Conservation (phyloP, 495 filamentous ascomycete species). For the Trichoderma parareesei region DNA sequence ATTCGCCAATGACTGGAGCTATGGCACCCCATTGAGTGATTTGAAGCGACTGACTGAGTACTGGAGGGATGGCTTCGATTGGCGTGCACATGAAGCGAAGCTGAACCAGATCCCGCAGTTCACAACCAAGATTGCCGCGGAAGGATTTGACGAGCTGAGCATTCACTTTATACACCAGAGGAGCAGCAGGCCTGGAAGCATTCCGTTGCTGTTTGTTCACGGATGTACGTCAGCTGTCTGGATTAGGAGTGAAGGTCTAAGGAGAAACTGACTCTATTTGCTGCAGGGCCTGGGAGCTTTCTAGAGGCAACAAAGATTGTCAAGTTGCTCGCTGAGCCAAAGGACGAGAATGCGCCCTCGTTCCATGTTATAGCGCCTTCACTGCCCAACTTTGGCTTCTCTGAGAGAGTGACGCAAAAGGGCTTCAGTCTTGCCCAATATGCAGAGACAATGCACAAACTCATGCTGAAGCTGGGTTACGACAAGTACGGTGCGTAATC, state of each 20-base stretch:
- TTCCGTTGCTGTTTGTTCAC: conserved; percentile 50
- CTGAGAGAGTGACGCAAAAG: conserved; percentile 32
- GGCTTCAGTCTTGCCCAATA: conserved; percentile 52
- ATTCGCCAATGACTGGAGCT: conserved; percentile 24
- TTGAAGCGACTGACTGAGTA: conserved; percentile 41
- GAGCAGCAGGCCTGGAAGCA: conserved; percentile 32
- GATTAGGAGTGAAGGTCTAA: too few relatives aligned
- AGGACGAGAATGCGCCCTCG: conserved; percentile 31
- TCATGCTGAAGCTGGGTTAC: conserved; percentile 59
- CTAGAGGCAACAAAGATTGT: conserved; percentile 59
- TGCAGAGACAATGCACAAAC: conserved; percentile 49
- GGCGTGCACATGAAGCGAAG: conserved; percentile 35
- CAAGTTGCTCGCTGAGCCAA: conserved; percentile 38
- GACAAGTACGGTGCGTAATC: conserved; percentile 41
- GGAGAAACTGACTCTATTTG: background rate
- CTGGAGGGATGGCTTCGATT: conserved; percentile 42
- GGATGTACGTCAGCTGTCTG: conserved; percentile 36
- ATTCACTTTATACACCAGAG: conserved; percentile 50
- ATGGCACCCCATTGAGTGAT: conserved; percentile 42
- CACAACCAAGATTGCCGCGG: conserved; percentile 39
- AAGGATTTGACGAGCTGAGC: conserved; percentile 37
- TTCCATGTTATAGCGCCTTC: conserved; percentile 64
- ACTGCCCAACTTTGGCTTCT: conserved; percentile 60
- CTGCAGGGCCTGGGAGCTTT: conserved; percentile 58
- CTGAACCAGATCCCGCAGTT: conserved; percentile 52